A percentile compares a stretch with the other conserved stretches of the same genome.
phyloP scores from a whole-genome alignment of 2,329 filamentous ascomycete species.

The Paramyrothecium roridum region DNA sequence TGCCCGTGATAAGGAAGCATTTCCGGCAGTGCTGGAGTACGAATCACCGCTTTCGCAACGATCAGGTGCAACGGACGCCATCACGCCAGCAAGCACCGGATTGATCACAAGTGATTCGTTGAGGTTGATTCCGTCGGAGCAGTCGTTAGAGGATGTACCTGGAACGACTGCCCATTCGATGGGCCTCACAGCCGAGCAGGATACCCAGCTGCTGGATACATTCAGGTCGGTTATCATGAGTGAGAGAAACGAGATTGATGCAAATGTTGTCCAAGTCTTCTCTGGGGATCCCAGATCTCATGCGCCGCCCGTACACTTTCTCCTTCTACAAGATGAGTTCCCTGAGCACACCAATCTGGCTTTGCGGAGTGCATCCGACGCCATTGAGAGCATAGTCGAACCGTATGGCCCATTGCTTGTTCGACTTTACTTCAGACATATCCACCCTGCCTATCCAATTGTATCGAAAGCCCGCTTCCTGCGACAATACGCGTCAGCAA shows the following conservation, averaged over 20 bases:
- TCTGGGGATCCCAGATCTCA: slow-evolving; percentile 27
- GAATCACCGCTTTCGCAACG: background rate
- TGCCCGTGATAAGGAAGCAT: too few relatives aligned
- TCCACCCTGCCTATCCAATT: slow-evolving; percentile 40
- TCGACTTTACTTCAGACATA: slow-evolving; percentile 40
- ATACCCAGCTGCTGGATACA: slow-evolving; percentile 41
- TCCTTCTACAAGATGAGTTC: slow-evolving; percentile 40
- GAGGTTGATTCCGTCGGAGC: slow-evolving; percentile 10
- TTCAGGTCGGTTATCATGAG: slow-evolving; percentile 44
- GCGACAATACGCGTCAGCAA: slow-evolving; percentile 31
- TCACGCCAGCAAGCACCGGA: slow-evolving; percentile 1
- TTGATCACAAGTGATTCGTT: slow-evolving; percentile 7
- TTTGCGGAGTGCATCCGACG: slow-evolving; percentile 33
- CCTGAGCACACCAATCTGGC: slow-evolving; percentile 37
- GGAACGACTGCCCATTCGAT: slow-evolving; percentile 41
- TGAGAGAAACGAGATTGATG: slow-evolving; percentile 39
- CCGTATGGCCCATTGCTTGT: slow-evolving; percentile 37
- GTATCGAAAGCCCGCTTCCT: slow-evolving; percentile 42
- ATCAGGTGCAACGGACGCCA: background rate
- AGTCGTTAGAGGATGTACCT: slow-evolving; percentile 38
- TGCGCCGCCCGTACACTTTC: slow-evolving; percentile 41
- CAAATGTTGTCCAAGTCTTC: slow-evolving; percentile 39
- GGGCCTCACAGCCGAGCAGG: slow-evolving; percentile 42
- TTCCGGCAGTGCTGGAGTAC: background rate
- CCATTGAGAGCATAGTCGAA: slow-evolving; percentile 38